Evolutionary conservation across 2,329 filamentous ascomycete species (phyloP), one percentile per base, ranked within the genome.

Genomic region (Fusarium sp.): DNA sequence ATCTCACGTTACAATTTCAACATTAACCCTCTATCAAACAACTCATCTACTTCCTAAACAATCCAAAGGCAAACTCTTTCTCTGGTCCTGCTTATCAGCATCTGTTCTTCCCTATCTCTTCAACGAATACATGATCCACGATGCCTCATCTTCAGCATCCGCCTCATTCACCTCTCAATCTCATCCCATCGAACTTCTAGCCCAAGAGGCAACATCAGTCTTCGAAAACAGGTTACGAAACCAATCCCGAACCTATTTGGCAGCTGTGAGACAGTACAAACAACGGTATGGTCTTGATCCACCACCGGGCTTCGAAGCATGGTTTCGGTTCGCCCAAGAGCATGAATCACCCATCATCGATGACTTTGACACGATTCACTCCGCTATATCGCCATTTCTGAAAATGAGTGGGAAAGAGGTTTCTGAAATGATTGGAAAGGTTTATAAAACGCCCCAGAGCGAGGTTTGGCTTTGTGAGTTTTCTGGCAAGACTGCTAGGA

Each of bases 261-360:
- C 75, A 2, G 86, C 84, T 0, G 55, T 73, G 1, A 56, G 53
- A 1, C 84, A 87, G 67, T 88, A 88, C 58, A 77, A 68, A 13
- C 80, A 80, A 4, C 80, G 85, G 25, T 87, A 88, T 61, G 68
- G 65, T 0, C 72, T 81, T 3, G 78, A 83, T 2, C 86, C 86
- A 0, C 86, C 86, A 0, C 76, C 78, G 0, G 86, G 86, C 0
- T 88, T 88, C 35, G 75, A 83, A 3, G 76, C 68, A 6, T 88
- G 86, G 86, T 85, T 81, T 27, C 70, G 80, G 2, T 87, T 81
- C 52, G 85, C 86, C 1, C 54, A 72, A 4, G 68, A 71, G 1
- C 76, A 84, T 3, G 36, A 82, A 5, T 86, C 85, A 1, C 79
- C 79, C 0, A 80, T 87, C n/a, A 86, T 88, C 36, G 86, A 88